Base-by-base conservation (phyloP, 495 filamentous ascomycete genomes). In the Xylaria palmicola region DNA sequence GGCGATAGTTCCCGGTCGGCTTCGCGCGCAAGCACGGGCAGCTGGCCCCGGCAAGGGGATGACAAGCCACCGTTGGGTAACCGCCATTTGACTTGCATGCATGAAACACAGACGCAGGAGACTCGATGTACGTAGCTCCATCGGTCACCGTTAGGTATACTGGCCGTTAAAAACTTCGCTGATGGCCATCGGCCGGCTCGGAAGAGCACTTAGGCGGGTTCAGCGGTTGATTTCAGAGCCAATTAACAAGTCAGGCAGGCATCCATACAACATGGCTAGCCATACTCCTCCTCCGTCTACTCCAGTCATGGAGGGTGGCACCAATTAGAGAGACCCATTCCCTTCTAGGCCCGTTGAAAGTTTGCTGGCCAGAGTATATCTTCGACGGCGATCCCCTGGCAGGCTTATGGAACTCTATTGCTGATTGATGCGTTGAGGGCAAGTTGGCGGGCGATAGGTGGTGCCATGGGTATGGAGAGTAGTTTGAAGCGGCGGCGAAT, bases 51-150 rank as follows among this genome's bases (percentile, higher is more conserved):
- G 43, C 29, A 48, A 26, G 45, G 24, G 30, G 20, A 39, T 17
- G 56, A 40, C 19, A 43, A 41, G 47, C 57, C 36, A 44, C 47
- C 27, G 34, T 41, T 49, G 57, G 44, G 59, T 55, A 55, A 48
- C 50, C 50, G 40, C 43, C 41, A 62, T 55, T 61, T 55, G 59
- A 62, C 58, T 39, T 60, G 58, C 58, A 62, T 62, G 59, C 59
- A 62, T 54, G 59, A 60, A 60, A 60, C 50, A 43, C 27, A 62
- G 41, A 55, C 51, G 59, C 59, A 62, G 59, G 50, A 62, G 50
- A 37, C 40, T 40, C 40, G 30, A 40, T 43, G 19, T n/a, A n/a
- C n/a, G n/a, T 45, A 55, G 50, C 59, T 37, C 20, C 40, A 24
- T 55, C 41, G 50, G 59, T 45, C 50, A 49, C 47, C 48, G 59